A percentile compares a stretch with the other conserved stretches of the same genome.
Conservation (phyloP, 495 filamentous ascomycete genomes). For the Aspergillus homomorphus region DNA sequence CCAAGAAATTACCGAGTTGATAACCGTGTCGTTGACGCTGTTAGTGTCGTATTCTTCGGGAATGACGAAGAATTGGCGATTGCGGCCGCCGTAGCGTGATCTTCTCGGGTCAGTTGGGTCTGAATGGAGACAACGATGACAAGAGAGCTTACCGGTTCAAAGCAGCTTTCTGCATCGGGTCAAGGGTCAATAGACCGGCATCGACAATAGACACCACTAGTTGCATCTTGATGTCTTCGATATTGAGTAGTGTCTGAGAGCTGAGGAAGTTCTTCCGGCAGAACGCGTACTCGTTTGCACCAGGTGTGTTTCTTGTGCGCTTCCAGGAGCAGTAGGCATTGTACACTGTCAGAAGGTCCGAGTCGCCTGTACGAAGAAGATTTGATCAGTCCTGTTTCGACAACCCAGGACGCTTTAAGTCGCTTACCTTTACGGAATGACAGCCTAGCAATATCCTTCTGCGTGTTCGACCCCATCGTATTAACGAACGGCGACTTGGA, state of each 20-base stretch:
- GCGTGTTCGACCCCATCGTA: constrained; percentile 74
- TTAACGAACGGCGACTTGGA: constrained; percentile 92
- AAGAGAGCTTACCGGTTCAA: constrained; percentile 51
- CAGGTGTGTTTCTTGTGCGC: constrained; percentile 62
- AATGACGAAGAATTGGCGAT: constrained; percentile 74
- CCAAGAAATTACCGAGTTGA: constrained; percentile 79
- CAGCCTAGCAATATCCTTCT: constrained; percentile 72
- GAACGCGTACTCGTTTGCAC: constrained; percentile 73
- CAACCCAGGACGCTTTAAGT: not conserved
- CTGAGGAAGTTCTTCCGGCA: constrained; percentile 91
- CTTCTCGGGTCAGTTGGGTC: constrained; percentile 23
- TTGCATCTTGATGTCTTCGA: constrained; percentile 93
- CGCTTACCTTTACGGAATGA: constrained; percentile 64
- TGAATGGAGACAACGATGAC: constrained; percentile 24
- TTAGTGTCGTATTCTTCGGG: constrained; percentile 70
- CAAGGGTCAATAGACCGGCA: constrained; percentile 73
- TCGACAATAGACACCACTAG: constrained; percentile 78
- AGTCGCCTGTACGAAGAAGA: constrained; percentile 56
- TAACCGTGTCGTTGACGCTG: constrained; percentile 71
- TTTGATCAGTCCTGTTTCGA: not conserved
- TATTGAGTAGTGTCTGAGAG: constrained; percentile 75
- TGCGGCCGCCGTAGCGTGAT: constrained; percentile 52
- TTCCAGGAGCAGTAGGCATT: constrained; percentile 91
- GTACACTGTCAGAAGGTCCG: constrained; percentile 87
- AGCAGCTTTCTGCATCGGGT: constrained; percentile 59